These are phyloP conservation scores for Nicotiana attenuata DNA, from an alignment of 257 asterid species.

Conservation along the genomic window DNA sequence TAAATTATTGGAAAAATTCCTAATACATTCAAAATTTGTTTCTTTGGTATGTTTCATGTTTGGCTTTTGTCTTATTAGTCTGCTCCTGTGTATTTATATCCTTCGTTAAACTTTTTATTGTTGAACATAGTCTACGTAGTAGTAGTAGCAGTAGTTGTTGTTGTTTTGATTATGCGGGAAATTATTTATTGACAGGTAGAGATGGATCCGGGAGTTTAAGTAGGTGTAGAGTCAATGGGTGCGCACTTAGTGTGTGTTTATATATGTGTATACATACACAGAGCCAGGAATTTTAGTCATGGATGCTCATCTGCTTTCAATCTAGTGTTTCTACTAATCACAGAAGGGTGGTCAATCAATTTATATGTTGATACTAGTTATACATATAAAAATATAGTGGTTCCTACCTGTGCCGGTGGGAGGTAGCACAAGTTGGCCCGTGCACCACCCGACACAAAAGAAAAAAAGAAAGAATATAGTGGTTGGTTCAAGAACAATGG, in stretches of 20 bases:
- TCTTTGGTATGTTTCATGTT: conserved; percentile 39
- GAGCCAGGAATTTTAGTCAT: not conserved
- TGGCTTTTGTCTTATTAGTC: not conserved
- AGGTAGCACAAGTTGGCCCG: too few species aligned
- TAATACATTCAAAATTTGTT: too few species aligned
- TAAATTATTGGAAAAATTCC: too few species aligned
- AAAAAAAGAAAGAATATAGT: not conserved
- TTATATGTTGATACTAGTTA: not conserved
- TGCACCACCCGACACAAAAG: too few species aligned
- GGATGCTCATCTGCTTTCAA: not conserved
- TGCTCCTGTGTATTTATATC: not conserved
- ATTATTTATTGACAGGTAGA: not conserved
- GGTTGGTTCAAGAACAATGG: not conserved
- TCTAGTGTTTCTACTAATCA: not conserved
- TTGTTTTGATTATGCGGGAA: not conserved
- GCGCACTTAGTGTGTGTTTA: not conserved
- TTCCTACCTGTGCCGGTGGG: too few species aligned
- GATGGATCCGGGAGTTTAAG: not conserved
- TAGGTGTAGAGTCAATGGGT: not conserved
- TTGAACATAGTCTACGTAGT: not conserved
- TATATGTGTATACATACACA: not conserved
- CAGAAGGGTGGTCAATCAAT: not conserved
- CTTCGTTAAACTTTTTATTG: not conserved
- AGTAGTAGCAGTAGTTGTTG: not conserved
- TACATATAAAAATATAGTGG: not conserved